A percentile compares a stretch with the other conserved stretches of the same genome.
phyloP scores from a whole-genome alignment of 1,139 yeast species.

The Pichia sp. region DNA sequence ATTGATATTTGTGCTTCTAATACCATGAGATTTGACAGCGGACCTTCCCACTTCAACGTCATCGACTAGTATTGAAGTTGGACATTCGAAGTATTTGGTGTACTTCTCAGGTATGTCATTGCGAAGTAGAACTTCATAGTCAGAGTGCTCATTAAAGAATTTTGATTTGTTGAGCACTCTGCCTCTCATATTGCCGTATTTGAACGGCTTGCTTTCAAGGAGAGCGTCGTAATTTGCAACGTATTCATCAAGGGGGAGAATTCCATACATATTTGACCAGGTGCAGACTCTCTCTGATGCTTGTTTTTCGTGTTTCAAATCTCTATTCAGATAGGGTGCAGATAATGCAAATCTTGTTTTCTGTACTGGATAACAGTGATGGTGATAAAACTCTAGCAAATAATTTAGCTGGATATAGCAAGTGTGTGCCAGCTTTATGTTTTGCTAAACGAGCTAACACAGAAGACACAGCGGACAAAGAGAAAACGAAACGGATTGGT shows the following conservation, averaged over 20 bases:
- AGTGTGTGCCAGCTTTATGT: no score
- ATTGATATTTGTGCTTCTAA: conserved; percentile 12
- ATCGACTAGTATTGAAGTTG: no score
- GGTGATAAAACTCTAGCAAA: no score
- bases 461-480: no score
- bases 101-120: conserved; percentile 23
- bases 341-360: no score
- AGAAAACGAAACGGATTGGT: no score
- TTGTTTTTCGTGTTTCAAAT: no score
- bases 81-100: conserved; percentile 17
- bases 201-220: conserved; percentile 21
- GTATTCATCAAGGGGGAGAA: conserved; percentile 10
- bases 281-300: no score
- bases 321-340: no score
- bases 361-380: no score
- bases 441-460: no score
- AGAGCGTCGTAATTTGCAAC: conserved; percentile 23
- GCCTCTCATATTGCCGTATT: conserved; percentile 24
- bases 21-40: neutral
- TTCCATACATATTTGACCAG: conserved; percentile 11
- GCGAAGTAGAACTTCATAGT: conserved; percentile 24
- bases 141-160: conserved; percentile 20
- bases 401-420: no score
- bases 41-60: conserved; percentile 18
- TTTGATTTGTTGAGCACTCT: conserved; percentile 17